phyloP scores from a whole-genome alignment of 495 filamentous ascomycete genomes.

The Aspergillus conjunctus region DNA sequence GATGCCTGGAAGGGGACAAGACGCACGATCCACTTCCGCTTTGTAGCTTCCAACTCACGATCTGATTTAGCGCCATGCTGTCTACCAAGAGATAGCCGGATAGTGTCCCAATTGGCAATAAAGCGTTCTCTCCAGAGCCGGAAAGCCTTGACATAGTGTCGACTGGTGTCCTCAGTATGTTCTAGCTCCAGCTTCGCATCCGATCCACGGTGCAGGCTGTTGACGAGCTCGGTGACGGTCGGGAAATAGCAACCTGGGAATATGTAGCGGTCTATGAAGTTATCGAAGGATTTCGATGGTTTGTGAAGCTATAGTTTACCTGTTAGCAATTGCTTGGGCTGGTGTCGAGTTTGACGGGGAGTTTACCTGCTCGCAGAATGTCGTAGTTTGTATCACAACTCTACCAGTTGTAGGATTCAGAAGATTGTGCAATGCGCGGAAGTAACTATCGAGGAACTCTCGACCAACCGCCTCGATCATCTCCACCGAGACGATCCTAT shows the following conservation, averaged over 20 bases:
- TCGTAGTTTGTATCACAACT: background rate
- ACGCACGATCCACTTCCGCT: slow-evolving; percentile 12
- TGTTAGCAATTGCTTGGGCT: background rate
- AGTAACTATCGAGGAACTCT: background rate
- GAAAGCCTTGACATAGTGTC: slow-evolving; percentile 8
- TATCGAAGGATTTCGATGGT: slow-evolving; percentile 31
- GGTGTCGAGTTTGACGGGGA: background rate
- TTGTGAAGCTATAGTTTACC: slow-evolving; percentile 22
- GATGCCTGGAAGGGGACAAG: background rate
- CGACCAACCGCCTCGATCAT: slow-evolving; percentile 69
- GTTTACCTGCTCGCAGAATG: background rate
- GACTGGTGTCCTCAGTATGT: background rate
- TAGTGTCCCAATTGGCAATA: slow-evolving; percentile 4
- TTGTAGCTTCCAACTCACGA: slow-evolving; percentile 4
- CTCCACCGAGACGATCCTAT: slow-evolving; percentile 60
- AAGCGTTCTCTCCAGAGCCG: slow-evolving; percentile 13
- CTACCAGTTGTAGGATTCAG: background rate
- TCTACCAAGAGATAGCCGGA: background rate
- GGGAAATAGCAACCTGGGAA: slow-evolving; percentile 73
- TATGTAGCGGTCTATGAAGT: slow-evolving; percentile 72
- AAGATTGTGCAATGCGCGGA: background rate
- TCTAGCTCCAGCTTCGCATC: background rate
- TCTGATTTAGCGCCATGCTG: background rate
- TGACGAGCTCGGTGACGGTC: slow-evolving; percentile 61
- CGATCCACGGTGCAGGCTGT: slow-evolving; percentile 42